These are phyloP conservation scores for Cladophialophora exuberans DNA, from an alignment of 2,329 filamentous ascomycete species.

Conservation along the genomic window DNA sequence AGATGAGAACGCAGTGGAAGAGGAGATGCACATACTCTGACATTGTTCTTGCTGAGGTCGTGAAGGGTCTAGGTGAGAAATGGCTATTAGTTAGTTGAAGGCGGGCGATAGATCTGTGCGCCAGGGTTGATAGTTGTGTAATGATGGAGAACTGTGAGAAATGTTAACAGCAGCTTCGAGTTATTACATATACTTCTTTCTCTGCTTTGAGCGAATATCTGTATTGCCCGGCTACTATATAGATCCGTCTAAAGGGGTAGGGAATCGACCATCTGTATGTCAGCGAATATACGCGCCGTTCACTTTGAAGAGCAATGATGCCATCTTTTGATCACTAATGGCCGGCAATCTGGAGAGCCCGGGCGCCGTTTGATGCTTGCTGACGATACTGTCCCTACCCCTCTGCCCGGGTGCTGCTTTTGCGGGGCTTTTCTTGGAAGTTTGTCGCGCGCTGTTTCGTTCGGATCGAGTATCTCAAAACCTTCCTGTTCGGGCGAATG, in stretches of 20 bases:
- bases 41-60: conserved; percentile 12
- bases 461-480: background rate
- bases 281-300: conserved; percentile 2
- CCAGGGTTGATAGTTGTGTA: conserved; percentile 6
- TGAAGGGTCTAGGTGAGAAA: background rate
- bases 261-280: background rate
- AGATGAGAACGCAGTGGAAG: background rate
- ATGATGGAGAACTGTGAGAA: background rate
- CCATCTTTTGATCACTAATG: conserved; percentile 20
- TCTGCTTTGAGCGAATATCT: too few species aligned
- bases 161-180: background rate
- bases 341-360: background rate
- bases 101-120: conserved; percentile 14
- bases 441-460: too few species aligned
- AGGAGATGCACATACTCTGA: conserved; percentile 10
- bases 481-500: conserved; percentile 16
- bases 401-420: too few species aligned
- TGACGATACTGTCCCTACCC: too few species aligned
- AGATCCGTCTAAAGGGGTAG: conserved; percentile 9
- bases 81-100: conserved; percentile 9
- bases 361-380: background rate
- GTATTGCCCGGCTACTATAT: too few species aligned
- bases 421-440: too few species aligned
- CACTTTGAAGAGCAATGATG: background rate
- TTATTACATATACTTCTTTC: too few species aligned